Evolutionary conservation across 2,329 filamentous ascomycete genomes (phyloP), one percentile per base, ranked within the genome.

Genomic region (Epichloe glyceriae): DNA sequence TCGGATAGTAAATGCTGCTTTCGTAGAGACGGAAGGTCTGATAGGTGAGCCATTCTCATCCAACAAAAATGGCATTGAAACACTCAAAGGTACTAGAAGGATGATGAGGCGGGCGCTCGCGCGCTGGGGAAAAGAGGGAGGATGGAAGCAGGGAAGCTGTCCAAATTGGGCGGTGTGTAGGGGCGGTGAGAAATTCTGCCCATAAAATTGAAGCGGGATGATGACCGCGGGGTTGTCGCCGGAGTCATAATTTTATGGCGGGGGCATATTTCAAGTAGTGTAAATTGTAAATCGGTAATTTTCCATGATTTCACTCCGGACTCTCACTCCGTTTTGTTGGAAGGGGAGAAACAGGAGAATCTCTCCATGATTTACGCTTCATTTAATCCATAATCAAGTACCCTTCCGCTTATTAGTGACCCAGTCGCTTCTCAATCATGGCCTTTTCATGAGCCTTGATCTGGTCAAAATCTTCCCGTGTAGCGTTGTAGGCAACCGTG

Each of bases 1-100:
- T 93, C 88, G 53, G 87, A 76, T 40, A 89, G 74, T 47, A 93
- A 76, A 62, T 89, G 84, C 66, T 93, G 86, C 65, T 77, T 82
- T 61, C 84, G 79, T 61, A 90, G 58, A 48, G 78, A 72, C 10
- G 78, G 74, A 55, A 81, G 62, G 43, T 64, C 65, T 40, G 64
- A 66, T 60, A 79, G 66, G 46, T 67, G 20, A 33, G 42, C 6
- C 52, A 53, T 53, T 12, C 47, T 52, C 38, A 37, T 17, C 30
- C 3, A 7, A 11, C 5, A 37, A 34, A 30, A 40, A 20, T 34
- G 26, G 43, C 43, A 45, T 19, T 33, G 33, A n/a, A 8, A 45
- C 26, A 19, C 35, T 40, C 2, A 34, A 15, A 40, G 34, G 22
- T 20, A 40, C 5, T 6, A 14, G 12, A 14, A 5, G 19, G 4